A percentile compares a stretch with the other conserved stretches of the same genome.
Evolutionary conservation across 352 stramenopile genomes (phyloP).

Genomic region (Globisporangium polare): DNA sequence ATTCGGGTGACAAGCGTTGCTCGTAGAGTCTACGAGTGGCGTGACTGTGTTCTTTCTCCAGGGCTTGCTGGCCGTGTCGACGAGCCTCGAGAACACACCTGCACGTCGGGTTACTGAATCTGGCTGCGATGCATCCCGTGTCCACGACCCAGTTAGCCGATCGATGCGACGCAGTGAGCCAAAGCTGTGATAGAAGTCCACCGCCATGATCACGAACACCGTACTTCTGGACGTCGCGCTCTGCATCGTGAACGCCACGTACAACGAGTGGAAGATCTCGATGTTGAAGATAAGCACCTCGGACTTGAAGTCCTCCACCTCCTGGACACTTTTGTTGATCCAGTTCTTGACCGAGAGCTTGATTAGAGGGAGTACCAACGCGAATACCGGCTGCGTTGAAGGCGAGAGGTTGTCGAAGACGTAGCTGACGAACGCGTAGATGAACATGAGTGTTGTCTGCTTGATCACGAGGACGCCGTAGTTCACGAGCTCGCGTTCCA

Average conservation of each 20-base stretch:
- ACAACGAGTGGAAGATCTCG: neutral
- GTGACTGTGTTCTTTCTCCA: neutral
- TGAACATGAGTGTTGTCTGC: neutral
- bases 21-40: neutral
- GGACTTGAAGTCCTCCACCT: neutral
- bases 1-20: neutral
- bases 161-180: neutral
- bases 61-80: too few species aligned
- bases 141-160: neutral
- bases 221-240: neutral
- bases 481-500: neutral
- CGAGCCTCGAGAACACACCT: too few species aligned
- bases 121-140: neutral
- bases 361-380: neutral
- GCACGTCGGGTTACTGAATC: neutral
- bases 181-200: neutral
- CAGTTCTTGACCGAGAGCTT: neutral
- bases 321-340: neutral
- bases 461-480: neutral
- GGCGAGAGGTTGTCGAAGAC: neutral
- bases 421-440: neutral
- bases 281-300: neutral
- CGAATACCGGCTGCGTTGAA: neutral
- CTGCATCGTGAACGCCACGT: neutral
- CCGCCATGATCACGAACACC: neutral